Percentiles rank a stretch among this genome's conserved stretches.
These are phyloP conservation scores for Salix udensis DNA, from an alignment of 345 rosid genomes.

Conservation along the genomic window DNA sequence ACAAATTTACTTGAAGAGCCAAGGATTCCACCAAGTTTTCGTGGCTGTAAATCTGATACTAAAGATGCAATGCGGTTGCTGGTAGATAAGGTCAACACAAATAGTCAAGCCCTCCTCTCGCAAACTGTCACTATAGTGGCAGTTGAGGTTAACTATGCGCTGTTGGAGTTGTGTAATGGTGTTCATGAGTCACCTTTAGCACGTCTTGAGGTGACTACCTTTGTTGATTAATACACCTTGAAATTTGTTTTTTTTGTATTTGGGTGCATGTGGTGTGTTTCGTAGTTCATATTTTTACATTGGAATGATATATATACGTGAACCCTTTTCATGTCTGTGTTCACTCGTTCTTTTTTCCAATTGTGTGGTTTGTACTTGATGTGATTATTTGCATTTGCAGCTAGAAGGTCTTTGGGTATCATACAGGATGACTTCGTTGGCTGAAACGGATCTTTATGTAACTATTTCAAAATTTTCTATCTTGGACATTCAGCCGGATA, in stretches of 20 bases:
- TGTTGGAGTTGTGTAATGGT: slow-evolving; percentile 85
- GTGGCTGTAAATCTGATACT: slow-evolving; percentile 66
- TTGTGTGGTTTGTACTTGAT: slow-evolving; percentile 4
- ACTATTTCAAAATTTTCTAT: slow-evolving; percentile 86
- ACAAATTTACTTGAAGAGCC: slow-evolving; percentile 83
- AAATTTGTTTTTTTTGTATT: not conserved
- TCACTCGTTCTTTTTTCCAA: not conserved
- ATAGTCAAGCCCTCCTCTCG: slow-evolving; percentile 78
- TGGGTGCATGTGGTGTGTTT: not conserved
- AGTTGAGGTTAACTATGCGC: slow-evolving; percentile 80
- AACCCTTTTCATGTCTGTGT: not conserved
- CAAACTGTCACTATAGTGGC: slow-evolving; percentile 79
- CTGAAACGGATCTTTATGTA: slow-evolving; percentile 89
- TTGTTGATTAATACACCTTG: slow-evolving; percentile 6
- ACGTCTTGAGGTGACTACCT: slow-evolving; percentile 70
- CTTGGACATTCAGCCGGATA: slow-evolving; percentile 77
- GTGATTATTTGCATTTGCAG: slow-evolving; percentile 41
- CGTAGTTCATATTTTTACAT: not conserved
- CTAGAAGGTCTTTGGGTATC: slow-evolving; percentile 96
- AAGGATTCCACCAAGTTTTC: slow-evolving; percentile 86
- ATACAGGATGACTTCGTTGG: slow-evolving; percentile 79
- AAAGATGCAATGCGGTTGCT: slow-evolving; percentile 72
- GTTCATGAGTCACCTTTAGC: slow-evolving; percentile 82
- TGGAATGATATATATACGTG: not conserved
- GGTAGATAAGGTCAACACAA: slow-evolving; percentile 90